Base-by-base conservation (phyloP, 1,139 yeast species). In the Schizosaccharomyces versatilis region DNA sequence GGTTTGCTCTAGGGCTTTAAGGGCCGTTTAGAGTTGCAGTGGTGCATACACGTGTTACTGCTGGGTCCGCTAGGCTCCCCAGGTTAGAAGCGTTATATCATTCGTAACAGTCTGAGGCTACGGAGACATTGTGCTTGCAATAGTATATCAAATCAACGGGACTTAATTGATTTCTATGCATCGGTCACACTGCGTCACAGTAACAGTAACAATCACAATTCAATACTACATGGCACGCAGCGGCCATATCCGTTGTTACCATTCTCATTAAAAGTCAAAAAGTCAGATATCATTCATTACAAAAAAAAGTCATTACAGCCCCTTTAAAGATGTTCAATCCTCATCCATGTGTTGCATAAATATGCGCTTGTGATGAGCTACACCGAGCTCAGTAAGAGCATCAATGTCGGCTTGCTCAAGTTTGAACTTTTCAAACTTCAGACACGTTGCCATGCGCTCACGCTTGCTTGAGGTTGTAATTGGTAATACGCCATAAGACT, bases 301-400 rank as follows among this genome's bases (percentile, higher is more conserved):
- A 24, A 24, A 24, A 24, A 24, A 24, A 24, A 5, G 14, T 39
- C 14, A 39, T 39, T 14, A 12, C 6, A 14, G 14, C 14, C 41
- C 3, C 41, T 3, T 39, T 3, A 42, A 42, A 42, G 32, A 6
- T 5, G 32, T 24, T 24, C 5, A 42, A 7, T 17, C 19, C 8
- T 12, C 38, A 24, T 44, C 38, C 32, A 44, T 10, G 14, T 10
- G 36, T 2, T 24, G 3, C 15, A 17, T 38, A 49, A 49, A 8
- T 32, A 32, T 39, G 19, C 40, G 42, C 10, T 38, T 8, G 42
- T 44, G 48, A 15, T 44, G 17, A 9, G 19, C 36, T 36, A 36
- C 57, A 52, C 12, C 59, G 51, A 17, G 54, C 52, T n/a, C 15
- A 36, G 24, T 38, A 10, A 41, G 51, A 12, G 39, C 41, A 10